phyloP scores from a whole-genome alignment of 345 rosid genomes.

The Carallia pectinifolia region DNA sequence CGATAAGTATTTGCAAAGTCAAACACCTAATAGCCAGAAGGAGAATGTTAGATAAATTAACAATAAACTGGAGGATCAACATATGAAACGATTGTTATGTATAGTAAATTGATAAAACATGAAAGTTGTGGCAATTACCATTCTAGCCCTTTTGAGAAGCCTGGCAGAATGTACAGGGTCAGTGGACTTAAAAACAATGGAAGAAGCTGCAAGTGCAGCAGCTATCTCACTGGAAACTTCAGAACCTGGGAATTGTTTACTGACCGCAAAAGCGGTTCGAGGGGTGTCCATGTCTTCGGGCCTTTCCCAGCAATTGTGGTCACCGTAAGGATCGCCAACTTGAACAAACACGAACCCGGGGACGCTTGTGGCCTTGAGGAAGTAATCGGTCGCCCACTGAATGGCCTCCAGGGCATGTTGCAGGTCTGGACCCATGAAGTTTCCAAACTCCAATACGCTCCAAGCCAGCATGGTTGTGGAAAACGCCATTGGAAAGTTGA shows the following conservation, averaged over 20 bases:
- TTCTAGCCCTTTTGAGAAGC: constrained; percentile 22
- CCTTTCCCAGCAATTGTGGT: constrained; percentile 31
- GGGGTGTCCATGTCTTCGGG: constrained; percentile 34
- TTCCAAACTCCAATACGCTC: constrained; percentile 22
- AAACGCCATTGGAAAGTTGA: constrained; percentile 34
- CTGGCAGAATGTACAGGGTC: constrained; percentile 16
- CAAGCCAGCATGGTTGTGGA: constrained; percentile 28
- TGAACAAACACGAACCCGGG: constrained; percentile 28
- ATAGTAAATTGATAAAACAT: not conserved
- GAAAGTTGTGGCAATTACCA: not conserved
- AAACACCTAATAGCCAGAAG: constrained; percentile 7
- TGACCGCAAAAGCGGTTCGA: constrained; percentile 21
- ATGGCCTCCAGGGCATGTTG: constrained; percentile 23
- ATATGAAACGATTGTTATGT: not conserved
- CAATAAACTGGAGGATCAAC: not conserved
- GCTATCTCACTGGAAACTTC: constrained; percentile 31
- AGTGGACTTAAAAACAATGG: constrained; percentile 14
- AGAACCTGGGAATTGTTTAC: constrained; percentile 23
- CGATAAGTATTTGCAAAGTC: constrained; percentile 25
- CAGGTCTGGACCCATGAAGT: constrained; percentile 23
- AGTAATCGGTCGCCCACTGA: constrained; percentile 28
- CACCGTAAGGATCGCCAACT: constrained; percentile 28
- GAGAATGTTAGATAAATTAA: not conserved
- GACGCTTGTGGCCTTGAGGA: constrained; percentile 24
- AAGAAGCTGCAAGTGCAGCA: constrained; percentile 27